Evolutionary conservation across 1,139 yeast genomes (phyloP), one percentile per base, ranked within the genome.

Genomic region (Wickerhamomyces sp.): DNA sequence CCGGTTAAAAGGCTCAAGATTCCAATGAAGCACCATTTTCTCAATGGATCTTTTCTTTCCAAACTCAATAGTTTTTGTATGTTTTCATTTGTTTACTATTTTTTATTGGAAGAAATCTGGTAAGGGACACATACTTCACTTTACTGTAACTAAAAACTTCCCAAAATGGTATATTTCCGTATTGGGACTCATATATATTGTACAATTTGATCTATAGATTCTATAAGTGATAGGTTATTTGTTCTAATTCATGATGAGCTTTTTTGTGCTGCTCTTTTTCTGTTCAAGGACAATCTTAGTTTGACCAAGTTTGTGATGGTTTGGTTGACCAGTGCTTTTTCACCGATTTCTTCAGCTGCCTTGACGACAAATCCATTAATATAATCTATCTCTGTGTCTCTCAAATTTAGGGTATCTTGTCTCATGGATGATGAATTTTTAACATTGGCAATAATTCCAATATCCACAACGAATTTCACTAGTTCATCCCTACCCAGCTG

Each of bases 371-470:
- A 81, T 3, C 95, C 96, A 55, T 88, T 90, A 44, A 90, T 80
- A 59, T 74, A 83, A 44, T 81, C 83, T 24, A 90, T 74, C 56
- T 90, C 98, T 0, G 95, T 83, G 20, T 67, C 69, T 47, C 79
- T 70, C 39, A 78, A 65, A 46, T 72, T 67, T 34, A 76, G 59
- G 2, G 84, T 71, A 53, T 90, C 97, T 49, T 85, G 88, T 52
- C 95, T 72, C 97, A 90, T 92, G 2, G 96, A 86, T 8, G 94
- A 79, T 38, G 83, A 77, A 61, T 89, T 92, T 35, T 68, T 60
- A 0, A 74, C 70, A 19, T 70, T 61, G 30, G 78, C 65, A 10
- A 75, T 73, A 4, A 71, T 61, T 6, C 67, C 69, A 15, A 61
- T 67, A 16, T 65, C 45, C 7, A 82, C 82, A 3, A 70, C 59